phyloP scores from a whole-genome alignment of 768 basidiomycete genomes.

The Boletus bicolor region DNA sequence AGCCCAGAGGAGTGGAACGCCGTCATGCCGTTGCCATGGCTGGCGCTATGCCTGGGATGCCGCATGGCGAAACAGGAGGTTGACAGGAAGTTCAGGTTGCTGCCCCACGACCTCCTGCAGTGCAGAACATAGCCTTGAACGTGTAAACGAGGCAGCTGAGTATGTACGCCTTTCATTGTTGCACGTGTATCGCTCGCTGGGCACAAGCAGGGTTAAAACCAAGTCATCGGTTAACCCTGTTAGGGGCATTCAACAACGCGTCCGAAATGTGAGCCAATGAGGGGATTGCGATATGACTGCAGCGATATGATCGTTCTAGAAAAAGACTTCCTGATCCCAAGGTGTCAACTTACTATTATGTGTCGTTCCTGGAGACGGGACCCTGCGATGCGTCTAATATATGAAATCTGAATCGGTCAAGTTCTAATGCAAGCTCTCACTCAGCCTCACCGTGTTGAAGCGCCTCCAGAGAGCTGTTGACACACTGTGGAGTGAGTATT shows the following conservation, averaged over 20 bases:
- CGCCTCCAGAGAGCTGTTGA: neutral
- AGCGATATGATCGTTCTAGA: slow-evolving; percentile 9
- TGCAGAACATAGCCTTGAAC: neutral
- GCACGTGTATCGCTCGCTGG: slow-evolving; percentile 3
- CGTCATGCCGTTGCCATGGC: slow-evolving; percentile 11
- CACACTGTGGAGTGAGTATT: slow-evolving; percentile 17
- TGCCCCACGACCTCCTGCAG: neutral
- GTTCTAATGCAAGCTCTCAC: neutral
- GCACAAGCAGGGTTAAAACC: neutral
- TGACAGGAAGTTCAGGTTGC: neutral
- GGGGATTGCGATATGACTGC: slow-evolving; percentile 11
- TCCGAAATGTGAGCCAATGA: slow-evolving; percentile 19
- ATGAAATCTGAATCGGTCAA: slow-evolving; percentile 7
- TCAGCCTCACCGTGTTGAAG: neutral
- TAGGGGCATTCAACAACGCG: slow-evolving; percentile 8
- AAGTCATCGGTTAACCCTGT: neutral
- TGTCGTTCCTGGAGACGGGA: slow-evolving; percentile 16
- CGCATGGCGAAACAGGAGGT: slow-evolving; percentile 14
- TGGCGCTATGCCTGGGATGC: slow-evolving; percentile 4
- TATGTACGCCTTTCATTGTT: neutral
- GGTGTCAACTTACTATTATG: neutral
- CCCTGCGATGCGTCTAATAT: slow-evolving; percentile 9
- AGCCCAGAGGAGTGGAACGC: slow-evolving; percentile 15
- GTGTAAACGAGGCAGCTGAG: neutral
- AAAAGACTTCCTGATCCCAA: slow-evolving; percentile 8